These are phyloP conservation scores for Pisolithus marmoratus DNA, from an alignment of 768 basidiomycete species.

Conservation along the genomic window DNA sequence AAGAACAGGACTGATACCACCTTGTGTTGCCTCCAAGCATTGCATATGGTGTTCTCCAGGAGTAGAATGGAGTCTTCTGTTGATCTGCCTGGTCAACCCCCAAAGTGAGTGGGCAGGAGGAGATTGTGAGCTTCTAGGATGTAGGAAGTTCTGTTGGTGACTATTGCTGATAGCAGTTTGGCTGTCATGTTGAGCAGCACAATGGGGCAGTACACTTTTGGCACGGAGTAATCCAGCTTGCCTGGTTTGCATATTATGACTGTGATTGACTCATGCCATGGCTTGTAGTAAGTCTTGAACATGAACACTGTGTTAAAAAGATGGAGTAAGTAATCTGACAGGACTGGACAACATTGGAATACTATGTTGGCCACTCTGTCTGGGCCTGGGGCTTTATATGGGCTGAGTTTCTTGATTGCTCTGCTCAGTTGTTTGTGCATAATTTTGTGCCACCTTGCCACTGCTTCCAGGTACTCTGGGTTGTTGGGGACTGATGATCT, in stretches of 20 bases:
- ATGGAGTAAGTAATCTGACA: conserved; percentile 5
- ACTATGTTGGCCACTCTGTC: conserved; percentile 23
- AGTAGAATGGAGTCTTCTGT: background rate
- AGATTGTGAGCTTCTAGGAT: conserved; percentile 26
- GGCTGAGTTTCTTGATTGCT: no score
- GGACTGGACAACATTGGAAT: conserved; percentile 6
- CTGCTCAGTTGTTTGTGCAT: no score
- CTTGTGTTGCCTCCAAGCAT: background rate
- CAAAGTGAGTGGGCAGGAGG: conserved; percentile 19
- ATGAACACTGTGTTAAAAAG: conserved; percentile 10
- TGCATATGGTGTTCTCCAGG: background rate
- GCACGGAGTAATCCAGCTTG: no score
- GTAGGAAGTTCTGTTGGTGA: no score
- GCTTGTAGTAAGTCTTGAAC: conserved; percentile 6
- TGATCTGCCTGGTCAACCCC: background rate
- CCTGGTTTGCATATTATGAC: no score
- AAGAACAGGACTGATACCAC: background rate
- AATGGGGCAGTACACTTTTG: no score
- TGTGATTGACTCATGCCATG: no score
- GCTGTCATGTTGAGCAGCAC: no score
- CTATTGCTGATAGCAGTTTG: no score
- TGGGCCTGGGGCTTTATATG: conserved; percentile 18
- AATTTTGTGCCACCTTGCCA: no score
- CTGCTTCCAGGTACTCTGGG: conserved; percentile 5
- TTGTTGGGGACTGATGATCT: no score